Percentiles rank a stretch among this genome's conserved stretches.
These are phyloP conservation scores for Entomortierella beljakovae DNA, from an alignment of 192 early-diverging fungal species.

Conservation along the genomic window DNA sequence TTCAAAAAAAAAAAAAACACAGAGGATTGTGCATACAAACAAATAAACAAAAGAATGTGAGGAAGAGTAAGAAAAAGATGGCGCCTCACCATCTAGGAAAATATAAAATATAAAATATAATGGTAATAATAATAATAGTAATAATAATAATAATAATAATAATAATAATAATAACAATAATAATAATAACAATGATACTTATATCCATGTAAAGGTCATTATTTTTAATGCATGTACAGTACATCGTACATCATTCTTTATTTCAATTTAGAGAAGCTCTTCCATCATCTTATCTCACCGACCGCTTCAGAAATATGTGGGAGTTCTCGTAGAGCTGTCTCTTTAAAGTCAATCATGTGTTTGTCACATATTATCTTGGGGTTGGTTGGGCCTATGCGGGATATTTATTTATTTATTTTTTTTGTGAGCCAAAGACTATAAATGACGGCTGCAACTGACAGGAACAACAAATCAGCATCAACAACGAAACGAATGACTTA, in stretches of 20 bases:
- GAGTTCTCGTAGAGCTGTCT: not conserved
- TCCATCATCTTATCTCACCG: no score
- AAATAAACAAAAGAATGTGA: not conserved
- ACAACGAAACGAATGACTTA: not conserved
- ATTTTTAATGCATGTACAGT: no score
- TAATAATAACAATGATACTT: not conserved
- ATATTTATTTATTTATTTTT: not conserved
- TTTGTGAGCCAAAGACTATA: constrained; percentile 6
- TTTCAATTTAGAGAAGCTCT: no score
- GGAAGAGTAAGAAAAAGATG: not conserved
- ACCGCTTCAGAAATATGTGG: no score
- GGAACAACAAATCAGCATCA: not conserved
- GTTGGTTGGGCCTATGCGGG: not conserved
- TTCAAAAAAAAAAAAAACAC: not conserved
- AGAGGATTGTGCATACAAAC: not conserved
- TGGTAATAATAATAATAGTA: not conserved
- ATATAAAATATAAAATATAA: not conserved
- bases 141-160: no score
- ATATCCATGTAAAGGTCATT: not conserved
- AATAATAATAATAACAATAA: not conserved
- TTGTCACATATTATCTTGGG: not conserved
- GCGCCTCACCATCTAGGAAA: not conserved
- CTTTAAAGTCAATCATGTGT: constrained; percentile 31
- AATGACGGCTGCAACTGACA: no score
- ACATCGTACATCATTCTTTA: no score